These are phyloP conservation scores for Citrus medica DNA, from an alignment of 345 rosid genomes.

Conservation along the genomic window DNA sequence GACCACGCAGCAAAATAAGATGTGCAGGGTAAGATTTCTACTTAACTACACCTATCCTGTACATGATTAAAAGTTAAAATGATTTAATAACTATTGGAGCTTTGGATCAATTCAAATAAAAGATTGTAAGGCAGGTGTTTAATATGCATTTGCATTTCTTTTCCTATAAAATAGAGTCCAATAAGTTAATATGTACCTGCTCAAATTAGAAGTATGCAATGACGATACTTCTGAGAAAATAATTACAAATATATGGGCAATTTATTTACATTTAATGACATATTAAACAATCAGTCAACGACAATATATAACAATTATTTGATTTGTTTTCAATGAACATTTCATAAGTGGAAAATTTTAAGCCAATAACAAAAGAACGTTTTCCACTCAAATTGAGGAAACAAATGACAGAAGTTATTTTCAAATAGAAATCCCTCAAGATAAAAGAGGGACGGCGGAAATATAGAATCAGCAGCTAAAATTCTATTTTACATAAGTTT, in stretches of 20 bases:
- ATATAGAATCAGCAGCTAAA: no score
- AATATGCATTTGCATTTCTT: neutral
- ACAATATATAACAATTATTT: no score
- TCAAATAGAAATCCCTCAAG: no score
- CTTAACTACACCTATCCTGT: neutral
- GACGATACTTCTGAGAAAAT: neutral
- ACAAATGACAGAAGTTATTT: no score
- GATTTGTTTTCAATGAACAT: no score
- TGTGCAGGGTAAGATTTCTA: neutral
- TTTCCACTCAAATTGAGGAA: no score
- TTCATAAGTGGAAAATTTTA: no score
- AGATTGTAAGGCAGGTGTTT: no score
- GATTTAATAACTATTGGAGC: neutral
- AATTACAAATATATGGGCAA: neutral
- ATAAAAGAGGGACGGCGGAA: no score
- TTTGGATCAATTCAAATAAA: neutral
- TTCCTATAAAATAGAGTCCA: neutral
- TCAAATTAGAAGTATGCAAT: neutral
- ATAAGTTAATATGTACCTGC: neutral
- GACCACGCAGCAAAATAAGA: neutral
- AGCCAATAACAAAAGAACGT: no score
- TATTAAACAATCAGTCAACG: neutral
- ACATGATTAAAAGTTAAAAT: neutral
- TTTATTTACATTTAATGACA: neutral
- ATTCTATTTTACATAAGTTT: no score